Evolutionary conservation across 129 eudicot genomes (phyloP).

Genomic region (Scalesia atractyloides): DNA sequence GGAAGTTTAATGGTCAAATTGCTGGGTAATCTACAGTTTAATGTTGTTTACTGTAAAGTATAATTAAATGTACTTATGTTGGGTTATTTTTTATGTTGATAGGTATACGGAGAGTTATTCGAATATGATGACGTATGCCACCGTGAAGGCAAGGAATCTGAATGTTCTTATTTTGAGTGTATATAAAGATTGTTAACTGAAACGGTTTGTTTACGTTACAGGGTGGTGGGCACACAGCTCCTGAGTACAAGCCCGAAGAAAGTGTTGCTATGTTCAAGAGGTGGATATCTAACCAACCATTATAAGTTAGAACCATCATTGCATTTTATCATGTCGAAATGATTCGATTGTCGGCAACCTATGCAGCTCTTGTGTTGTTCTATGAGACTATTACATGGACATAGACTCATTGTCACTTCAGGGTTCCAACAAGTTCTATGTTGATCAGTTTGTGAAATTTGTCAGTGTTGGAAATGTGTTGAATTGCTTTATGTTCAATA

Average conservation of each 20-base stretch:
- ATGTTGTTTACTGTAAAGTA: not conserved
- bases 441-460: not conserved
- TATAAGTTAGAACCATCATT: not conserved
- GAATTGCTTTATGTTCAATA: too few relatives aligned
- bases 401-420: not conserved
- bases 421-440: not conserved
- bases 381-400: too few relatives aligned
- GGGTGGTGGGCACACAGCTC: not conserved
- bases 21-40: conserved; percentile 48
- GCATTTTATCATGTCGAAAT: not conserved
- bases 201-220: not conserved
- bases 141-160: conserved; percentile 53
- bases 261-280: not conserved
- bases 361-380: not conserved
- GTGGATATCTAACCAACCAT: too few relatives aligned
- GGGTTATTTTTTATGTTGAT: not conserved
- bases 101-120: conserved; percentile 53
- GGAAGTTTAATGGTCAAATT: conserved; percentile 56
- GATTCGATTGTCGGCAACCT: not conserved
- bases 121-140: conserved; percentile 61
- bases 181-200: not conserved
- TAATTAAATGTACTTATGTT: not conserved
- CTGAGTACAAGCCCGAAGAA: not conserved
- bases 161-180: not conserved
- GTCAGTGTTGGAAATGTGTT: too few relatives aligned